Evolutionary conservation across 352 stramenopile genomes (phyloP).

Genomic region (Pythium brachiatum): DNA sequence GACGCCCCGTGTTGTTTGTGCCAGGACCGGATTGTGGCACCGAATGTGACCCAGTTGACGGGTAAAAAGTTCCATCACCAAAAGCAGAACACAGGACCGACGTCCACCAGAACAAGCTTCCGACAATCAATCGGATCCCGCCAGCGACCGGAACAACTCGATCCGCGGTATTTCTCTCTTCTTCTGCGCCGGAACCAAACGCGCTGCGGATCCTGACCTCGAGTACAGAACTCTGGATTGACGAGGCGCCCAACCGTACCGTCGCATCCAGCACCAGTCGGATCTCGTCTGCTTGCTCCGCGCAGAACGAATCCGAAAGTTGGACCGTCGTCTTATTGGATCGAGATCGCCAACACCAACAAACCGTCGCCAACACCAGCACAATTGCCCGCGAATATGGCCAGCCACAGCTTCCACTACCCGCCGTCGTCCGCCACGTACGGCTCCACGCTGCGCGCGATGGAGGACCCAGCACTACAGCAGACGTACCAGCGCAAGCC

Average conservation of each 20-base stretch:
- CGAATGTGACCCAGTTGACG: conserved; percentile 1
- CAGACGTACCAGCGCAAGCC: conserved; percentile 6
- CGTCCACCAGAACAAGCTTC: neutral
- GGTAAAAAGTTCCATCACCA: neutral
- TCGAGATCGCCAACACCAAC: neutral
- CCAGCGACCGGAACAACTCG: neutral
- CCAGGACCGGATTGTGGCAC: neutral
- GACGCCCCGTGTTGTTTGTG: neutral
- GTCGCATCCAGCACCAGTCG: neutral
- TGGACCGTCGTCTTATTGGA: neutral
- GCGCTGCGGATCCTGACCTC: neutral
- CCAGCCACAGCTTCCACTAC: neutral
- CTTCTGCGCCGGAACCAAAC: neutral
- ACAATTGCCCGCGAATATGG: neutral
- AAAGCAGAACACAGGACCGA: conserved; percentile 6
- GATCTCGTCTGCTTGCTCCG: no score
- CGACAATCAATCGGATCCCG: neutral
- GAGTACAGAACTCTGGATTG: neutral
- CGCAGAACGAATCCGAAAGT: no score
- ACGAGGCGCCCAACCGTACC: neutral
- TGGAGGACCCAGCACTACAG: conserved; percentile 1
- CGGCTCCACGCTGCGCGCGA: neutral
- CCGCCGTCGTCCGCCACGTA: neutral
- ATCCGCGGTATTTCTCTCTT: neutral
- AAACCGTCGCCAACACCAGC: neutral